Conservation (phyloP, 495 filamentous ascomycete species). For the Elasticomyces elasticus region DNA sequence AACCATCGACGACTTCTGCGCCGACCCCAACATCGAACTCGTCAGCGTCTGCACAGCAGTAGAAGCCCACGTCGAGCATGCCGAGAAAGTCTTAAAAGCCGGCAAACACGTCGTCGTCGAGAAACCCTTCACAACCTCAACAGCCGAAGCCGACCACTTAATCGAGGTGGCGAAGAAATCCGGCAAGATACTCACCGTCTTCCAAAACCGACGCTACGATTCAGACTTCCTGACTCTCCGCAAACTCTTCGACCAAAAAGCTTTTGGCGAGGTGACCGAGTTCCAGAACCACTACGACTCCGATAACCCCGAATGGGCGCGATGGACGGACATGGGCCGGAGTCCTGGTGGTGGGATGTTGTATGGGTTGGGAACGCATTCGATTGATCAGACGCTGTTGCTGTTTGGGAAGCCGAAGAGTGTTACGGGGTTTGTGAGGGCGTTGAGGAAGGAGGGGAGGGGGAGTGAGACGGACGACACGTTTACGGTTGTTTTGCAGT, state of each 20-base stretch:
- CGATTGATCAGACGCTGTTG: constrained; percentile 71
- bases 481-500: constrained; percentile 58
- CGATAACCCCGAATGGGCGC: constrained; percentile 39
- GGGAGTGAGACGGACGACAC: constrained; percentile 48
- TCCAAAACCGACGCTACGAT: constrained; percentile 81
- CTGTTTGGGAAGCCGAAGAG: constrained; percentile 63
- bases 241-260: constrained; percentile 45
- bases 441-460: constrained; percentile 33
- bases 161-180: constrained; percentile 51
- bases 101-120: constrained; percentile 82
- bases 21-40: constrained; percentile 56
- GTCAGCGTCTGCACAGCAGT: constrained; percentile 68
- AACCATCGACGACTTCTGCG: constrained; percentile 49
- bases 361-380: constrained; percentile 74
- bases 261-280: constrained; percentile 60
- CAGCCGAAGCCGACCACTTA: constrained; percentile 59
- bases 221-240: constrained; percentile 71
- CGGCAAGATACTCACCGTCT: constrained; percentile 61
- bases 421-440: constrained; percentile 60
- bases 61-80: constrained; percentile 57
- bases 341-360: constrained; percentile 62
- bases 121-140: constrained; percentile 74
- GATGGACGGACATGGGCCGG: constrained; percentile 56
- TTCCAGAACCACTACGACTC: constrained; percentile 80
- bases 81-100: constrained; percentile 56